Evolutionary conservation across 2,329 filamentous ascomycete genomes (phyloP), one percentile per base, ranked within the genome.

Genomic region (Teratosphaeria pseudoeucalypti): DNA sequence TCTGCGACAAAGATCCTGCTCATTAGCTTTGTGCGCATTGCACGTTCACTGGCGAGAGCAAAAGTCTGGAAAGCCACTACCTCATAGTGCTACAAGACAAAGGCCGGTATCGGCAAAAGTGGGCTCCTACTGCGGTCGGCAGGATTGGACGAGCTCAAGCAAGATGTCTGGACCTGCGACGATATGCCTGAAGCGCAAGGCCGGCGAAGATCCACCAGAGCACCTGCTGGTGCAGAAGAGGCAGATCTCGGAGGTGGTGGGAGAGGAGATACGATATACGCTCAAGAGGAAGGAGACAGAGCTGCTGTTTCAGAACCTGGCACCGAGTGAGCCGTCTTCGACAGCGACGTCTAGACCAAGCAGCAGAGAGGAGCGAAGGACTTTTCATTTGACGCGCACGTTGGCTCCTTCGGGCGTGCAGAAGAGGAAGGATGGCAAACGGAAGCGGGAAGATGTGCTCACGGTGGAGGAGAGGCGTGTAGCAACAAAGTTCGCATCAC

Each of bases 121-220:
- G 7, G 29, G 29, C 29, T 32, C 1, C 29, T 6, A 32, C 29
- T 32, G 29, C 29, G 29, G 29, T 32, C 29, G 29, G 29, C 5
- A 5, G 29, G 29, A 32, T 32, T 7, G 4, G 29, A 32, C 4
- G 37, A 39, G 37, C 37, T 39, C 37, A 16, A 23, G 43, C 43
- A 56, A 37, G 19, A 66, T 63, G 65, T 62, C 62, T 6, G 68
- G 63, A 11, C 69, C 69, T 34, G 58, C 61, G n/a, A 58, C 63
- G 14, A 61, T 71, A 14, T 63, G 63, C 49, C 58, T 71, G 47
- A 69, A 71, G 64, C 68, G 69, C 43, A 68, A 66, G 58, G 57
- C 64, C 27, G 58, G 62, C 55, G 68, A 71, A 43, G 60, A 61
- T 23, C 66, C 65, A 2, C 68, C 67, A 14, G 67, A 69, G 43